Conservation (phyloP, 345 rosid genomes). For the Salix dunnii region DNA sequence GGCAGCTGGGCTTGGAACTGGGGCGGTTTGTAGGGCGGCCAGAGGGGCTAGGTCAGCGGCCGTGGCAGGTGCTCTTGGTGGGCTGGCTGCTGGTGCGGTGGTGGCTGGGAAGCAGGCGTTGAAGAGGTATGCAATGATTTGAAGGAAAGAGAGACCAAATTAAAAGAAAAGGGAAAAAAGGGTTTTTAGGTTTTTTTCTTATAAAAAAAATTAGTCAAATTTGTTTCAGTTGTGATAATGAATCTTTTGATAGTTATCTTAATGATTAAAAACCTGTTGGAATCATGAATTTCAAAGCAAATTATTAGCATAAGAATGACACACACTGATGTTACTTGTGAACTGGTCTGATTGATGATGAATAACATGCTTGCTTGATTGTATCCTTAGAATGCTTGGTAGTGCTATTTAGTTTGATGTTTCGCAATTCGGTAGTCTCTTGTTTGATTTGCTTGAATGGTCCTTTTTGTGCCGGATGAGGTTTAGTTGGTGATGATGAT, state of each 20-base stretch:
- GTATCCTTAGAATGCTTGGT: not conserved
- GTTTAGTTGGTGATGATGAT: not conserved
- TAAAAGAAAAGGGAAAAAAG: not conserved
- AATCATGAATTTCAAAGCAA: not conserved
- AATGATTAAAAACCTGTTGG: not conserved
- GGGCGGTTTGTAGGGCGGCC: slow-evolving; percentile 83
- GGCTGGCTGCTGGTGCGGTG: slow-evolving; percentile 68
- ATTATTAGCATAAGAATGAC: not conserved
- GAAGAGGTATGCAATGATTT: slow-evolving; percentile 82
- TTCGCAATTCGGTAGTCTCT: not conserved
- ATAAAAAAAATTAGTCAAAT: not conserved
- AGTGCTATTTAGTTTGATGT: not conserved
- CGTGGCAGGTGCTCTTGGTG: slow-evolving; percentile 93
- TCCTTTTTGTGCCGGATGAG: not conserved
- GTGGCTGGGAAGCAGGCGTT: slow-evolving; percentile 72
- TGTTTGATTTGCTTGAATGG: not conserved
- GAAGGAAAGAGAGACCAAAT: slow-evolving; percentile 12
- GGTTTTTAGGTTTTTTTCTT: not conserved
- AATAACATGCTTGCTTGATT: not conserved
- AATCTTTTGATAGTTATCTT: not conserved
- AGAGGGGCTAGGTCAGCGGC: slow-evolving; percentile 93
- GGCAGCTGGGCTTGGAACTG: slow-evolving; percentile 87
- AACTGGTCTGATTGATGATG: not conserved
- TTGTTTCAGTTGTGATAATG: not conserved
- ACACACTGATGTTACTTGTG: not conserved